Evolutionary conservation across 1,139 yeast genomes (phyloP).

Genomic region (Waltiozyma sp.): DNA sequence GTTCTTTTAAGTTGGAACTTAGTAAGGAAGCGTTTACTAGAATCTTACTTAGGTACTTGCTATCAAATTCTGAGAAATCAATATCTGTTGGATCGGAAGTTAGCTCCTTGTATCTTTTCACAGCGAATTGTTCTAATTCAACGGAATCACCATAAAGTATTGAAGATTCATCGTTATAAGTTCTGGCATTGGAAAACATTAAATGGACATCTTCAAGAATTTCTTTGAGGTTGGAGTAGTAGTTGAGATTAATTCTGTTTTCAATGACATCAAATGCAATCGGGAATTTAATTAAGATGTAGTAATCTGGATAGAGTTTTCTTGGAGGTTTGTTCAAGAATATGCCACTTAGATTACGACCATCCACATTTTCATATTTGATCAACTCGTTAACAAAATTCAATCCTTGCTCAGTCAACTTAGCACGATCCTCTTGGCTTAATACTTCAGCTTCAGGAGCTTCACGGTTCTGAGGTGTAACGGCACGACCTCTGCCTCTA

Average conservation of each 20-base stretch:
- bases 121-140: slow-evolving; percentile 42
- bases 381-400: slow-evolving; percentile 35
- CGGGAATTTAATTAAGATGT: slow-evolving; percentile 68
- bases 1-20: not conserved
- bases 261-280: slow-evolving; percentile 63
- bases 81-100: slow-evolving; percentile 21
- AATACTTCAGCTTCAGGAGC: slow-evolving; percentile 32
- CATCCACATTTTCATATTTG: slow-evolving; percentile 33
- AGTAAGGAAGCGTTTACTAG: not conserved
- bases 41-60: slow-evolving; percentile 26
- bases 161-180: slow-evolving; percentile 88
- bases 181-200: slow-evolving; percentile 74
- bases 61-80: slow-evolving; percentile 42
- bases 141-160: slow-evolving; percentile 71
- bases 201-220: slow-evolving; percentile 61
- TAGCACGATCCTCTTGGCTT: slow-evolving; percentile 30
- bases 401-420: slow-evolving; percentile 31
- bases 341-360: slow-evolving; percentile 40
- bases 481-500: slow-evolving; percentile 13
- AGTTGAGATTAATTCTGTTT: slow-evolving; percentile 42
- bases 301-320: slow-evolving; percentile 77
- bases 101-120: slow-evolving; percentile 22
- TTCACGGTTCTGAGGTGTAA: slow-evolving; percentile 7
- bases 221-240: slow-evolving; percentile 47
- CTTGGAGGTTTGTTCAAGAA: slow-evolving; percentile 63